phyloP scores from a whole-genome alignment of 495 filamentous ascomycete genomes.

The Alectoria sarmentosa region DNA sequence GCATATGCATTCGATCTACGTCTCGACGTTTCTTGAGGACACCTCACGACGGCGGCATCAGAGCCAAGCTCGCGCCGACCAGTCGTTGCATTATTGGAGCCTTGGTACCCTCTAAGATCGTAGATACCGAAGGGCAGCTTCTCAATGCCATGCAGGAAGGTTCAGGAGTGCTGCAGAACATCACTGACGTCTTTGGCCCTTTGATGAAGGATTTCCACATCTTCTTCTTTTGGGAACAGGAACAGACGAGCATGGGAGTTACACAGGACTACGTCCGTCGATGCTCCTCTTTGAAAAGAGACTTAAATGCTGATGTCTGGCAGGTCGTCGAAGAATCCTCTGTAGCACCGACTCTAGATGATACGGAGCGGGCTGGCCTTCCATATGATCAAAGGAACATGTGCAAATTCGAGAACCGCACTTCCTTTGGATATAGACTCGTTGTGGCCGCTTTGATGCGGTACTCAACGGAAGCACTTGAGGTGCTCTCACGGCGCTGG shows the following conservation, averaged over 20 bases:
- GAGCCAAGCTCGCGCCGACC: slow-evolving; percentile 23
- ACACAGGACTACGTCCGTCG: slow-evolving; percentile 12
- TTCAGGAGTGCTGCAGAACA: slow-evolving; percentile 37
- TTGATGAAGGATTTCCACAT: slow-evolving; percentile 37
- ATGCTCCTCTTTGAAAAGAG: background rate
- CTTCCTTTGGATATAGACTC: slow-evolving; percentile 38
- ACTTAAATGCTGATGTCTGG: background rate
- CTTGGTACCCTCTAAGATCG: slow-evolving; percentile 20
- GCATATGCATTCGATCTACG: slow-evolving; percentile 33
- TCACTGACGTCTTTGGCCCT: slow-evolving; percentile 38
- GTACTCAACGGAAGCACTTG: slow-evolving; percentile 17
- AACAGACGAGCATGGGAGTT: slow-evolving; percentile 23
- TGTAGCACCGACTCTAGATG: slow-evolving; percentile 20
- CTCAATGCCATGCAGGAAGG: slow-evolving; percentile 29
- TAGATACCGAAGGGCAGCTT: slow-evolving; percentile 26
- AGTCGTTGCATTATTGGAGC: slow-evolving; percentile 23
- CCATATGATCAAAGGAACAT: slow-evolving; percentile 23
- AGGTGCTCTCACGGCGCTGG: slow-evolving; percentile 19
- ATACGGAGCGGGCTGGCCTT: slow-evolving; percentile 24
- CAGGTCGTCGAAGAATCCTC: slow-evolving; percentile 22
- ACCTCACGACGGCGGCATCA: slow-evolving; percentile 30
- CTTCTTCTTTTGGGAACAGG: slow-evolving; percentile 41
- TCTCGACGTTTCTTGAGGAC: slow-evolving; percentile 37
- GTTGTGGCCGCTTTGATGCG: slow-evolving; percentile 17
- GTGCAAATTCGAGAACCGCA: slow-evolving; percentile 25